Conservation (phyloP, 805 yeast genomes). For the Metschnikowia continentalis region DNA sequence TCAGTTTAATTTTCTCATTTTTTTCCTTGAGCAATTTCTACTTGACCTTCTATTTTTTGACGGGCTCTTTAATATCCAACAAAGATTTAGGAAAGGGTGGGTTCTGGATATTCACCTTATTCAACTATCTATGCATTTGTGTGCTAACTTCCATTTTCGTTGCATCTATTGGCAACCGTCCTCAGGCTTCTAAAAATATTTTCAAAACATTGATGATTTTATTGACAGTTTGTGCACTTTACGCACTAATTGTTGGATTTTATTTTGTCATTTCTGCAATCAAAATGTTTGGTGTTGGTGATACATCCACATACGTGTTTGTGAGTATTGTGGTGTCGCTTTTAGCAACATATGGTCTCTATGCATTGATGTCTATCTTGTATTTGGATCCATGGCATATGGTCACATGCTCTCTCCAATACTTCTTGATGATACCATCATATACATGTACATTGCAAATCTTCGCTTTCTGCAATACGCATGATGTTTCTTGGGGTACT, state of each 20-base stretch:
- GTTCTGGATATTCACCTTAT: slow-evolving; percentile 72
- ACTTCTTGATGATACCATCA: slow-evolving; percentile 84
- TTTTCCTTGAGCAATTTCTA: slow-evolving; percentile 27
- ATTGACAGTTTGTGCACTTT: slow-evolving; percentile 73
- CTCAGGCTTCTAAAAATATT: slow-evolving; percentile 86
- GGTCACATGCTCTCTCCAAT: slow-evolving; percentile 79
- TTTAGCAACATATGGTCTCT: slow-evolving; percentile 88
- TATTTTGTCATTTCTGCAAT: slow-evolving; percentile 65
- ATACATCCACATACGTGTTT: slow-evolving; percentile 46
- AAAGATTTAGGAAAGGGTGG: slow-evolving; percentile 64
- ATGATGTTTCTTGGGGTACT: slow-evolving; percentile 99
- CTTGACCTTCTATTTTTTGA: slow-evolving; percentile 26
- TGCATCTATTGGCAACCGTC: slow-evolving; percentile 94
- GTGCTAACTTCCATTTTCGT: slow-evolving; percentile 84
- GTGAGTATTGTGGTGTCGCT: slow-evolving; percentile 79
- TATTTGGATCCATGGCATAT: slow-evolving; percentile 98
- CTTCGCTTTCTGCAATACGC: slow-evolving; percentile 96
- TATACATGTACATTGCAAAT: slow-evolving; percentile 91
- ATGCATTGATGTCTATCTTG: slow-evolving; percentile 72
- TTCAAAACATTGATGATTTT: slow-evolving; percentile 70
- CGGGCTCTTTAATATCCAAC: slow-evolving; percentile 48
- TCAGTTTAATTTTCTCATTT: slow-evolving; percentile 21
- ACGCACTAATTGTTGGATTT: slow-evolving; percentile 78
- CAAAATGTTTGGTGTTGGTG: slow-evolving; percentile 37
- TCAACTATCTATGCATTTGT: slow-evolving; percentile 81